Evolutionary conservation across 2,329 filamentous ascomycete species (phyloP), one percentile per base, ranked within the genome.

Genomic region (Penicillium sumatraense): DNA sequence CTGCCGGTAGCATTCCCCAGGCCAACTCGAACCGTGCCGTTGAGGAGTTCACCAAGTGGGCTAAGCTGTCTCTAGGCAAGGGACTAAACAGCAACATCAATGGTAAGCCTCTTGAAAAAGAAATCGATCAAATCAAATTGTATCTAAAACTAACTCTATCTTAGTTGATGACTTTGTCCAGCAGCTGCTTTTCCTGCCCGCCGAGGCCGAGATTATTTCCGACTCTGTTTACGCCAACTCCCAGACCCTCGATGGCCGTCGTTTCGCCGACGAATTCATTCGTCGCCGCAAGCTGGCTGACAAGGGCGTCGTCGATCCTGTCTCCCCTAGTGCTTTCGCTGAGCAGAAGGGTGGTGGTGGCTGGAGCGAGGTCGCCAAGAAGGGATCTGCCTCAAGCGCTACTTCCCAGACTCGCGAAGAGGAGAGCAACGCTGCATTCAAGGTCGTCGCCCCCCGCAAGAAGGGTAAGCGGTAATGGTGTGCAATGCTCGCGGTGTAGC

Each of bases 351-450:
- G 76, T 23, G 78, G 81, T 23, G 87, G 90, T 52, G 93, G 93
- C 18, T 99, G 95, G 95, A 96, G 84, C 65, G 95, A 98, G 77
- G 95, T 99, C 49, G 95, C 95, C 1, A 98, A 98, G 87, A 97
- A 97, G 82, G 89, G 89, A 21, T 79, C 77, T 47, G 69, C 66
- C 29, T 61, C 57, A 16, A 57, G 54, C 9, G 45, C 57, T 49
- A 54, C 54, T n/a, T 33, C 59, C 46, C 78, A 79, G 53, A 71
- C 72, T 46, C 82, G 83, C 27, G 73, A 79, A 45, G 73, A 77
- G 64, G 71, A 72, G 71, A 76, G 73, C 58, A 78, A 72, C 57
- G 75, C 88, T 9, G 85, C 85, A 47, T 98, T 97, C 80, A 95
- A 95, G 81, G 90, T 98, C 50, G 93, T 98, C 10, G 86, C 91